Evolutionary conservation across 495 filamentous ascomycete genomes (phyloP), one percentile per base, ranked within the genome.

Genomic region (Monascus purpureus): DNA sequence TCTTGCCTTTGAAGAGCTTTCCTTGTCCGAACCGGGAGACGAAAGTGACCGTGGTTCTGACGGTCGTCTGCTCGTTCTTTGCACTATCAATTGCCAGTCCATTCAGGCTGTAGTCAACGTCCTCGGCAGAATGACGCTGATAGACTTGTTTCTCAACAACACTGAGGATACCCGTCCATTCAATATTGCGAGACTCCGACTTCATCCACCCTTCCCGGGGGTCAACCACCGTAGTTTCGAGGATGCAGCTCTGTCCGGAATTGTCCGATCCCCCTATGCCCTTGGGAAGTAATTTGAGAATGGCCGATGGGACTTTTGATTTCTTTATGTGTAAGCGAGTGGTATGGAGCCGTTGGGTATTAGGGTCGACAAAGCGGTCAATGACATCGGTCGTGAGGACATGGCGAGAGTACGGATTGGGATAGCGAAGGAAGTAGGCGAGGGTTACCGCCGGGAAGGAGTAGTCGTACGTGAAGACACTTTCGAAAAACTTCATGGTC

Each of bases 351-450:
- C 77, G 80, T 28, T 85, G 76, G 1, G 82, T 87, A 12, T 43
- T 47, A 2, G 80, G 73, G 49, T 96, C 87, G 59, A 93, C 72
- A 46, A 75, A 69, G 28, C 82, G 81, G 20, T 79, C 74, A 55
- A 99, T 87, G 48, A 90, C 90, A 63, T 99, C 90, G 55, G 87
- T 93, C 24, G 82, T 92, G 39, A 94, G 72, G 37, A 99, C 90
- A 68, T 99, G 90, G 42, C 71, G 81, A 38, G 81, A 79, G 59
- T 94, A 95, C 8, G 90, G 90, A 54, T 99, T 99, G 11, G 90
- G 92, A 56, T 99, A 99, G 24, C 90, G 87, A 31, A 99, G 82
- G 68, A 95, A 96, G 71, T 94, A 99, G 59, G 90, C 90, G 40
- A 99, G 79, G 6, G 86, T 87, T 25, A 99, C 90, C 39, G 78